These are phyloP conservation scores for Trypethelium eluteriae DNA, from an alignment of 495 filamentous ascomycete species.

Conservation along the genomic window DNA sequence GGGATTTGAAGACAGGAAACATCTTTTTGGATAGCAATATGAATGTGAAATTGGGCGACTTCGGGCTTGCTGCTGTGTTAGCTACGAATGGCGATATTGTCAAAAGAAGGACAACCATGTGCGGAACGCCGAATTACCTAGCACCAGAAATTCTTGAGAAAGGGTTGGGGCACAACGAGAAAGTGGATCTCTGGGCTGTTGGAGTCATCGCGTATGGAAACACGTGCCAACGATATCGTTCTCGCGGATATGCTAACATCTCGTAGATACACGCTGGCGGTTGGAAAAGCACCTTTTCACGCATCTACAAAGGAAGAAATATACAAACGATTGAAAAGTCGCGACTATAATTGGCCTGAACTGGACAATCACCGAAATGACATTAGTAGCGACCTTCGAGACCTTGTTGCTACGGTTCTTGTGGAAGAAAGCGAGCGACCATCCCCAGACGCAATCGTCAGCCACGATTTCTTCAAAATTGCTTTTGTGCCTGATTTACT, in stretches of 20 bases:
- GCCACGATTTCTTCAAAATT: conserved; percentile 38
- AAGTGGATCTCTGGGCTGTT: conserved; percentile 94
- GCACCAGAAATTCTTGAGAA: conserved; percentile 89
- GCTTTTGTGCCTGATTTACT: conserved; percentile 34
- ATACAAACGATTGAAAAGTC: conserved; percentile 37
- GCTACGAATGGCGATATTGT: conserved; percentile 75
- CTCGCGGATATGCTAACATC: not conserved
- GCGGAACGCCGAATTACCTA: conserved; percentile 97
- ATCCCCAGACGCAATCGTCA: conserved; percentile 37
- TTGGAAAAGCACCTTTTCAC: conserved; percentile 40
- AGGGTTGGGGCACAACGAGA: conserved; percentile 81
- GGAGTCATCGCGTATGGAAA: conserved; percentile 80
- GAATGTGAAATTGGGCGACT: conserved; percentile 97
- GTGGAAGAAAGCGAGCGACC: conserved; percentile 38
- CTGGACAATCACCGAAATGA: conserved; percentile 33
- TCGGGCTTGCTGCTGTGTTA: conserved; percentile 88
- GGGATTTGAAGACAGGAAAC: conserved; percentile 96
- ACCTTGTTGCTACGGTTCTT: conserved; percentile 35
- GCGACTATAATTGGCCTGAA: conserved; percentile 39
- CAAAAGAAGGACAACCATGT: conserved; percentile 72
- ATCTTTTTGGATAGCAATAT: conserved; percentile 92
- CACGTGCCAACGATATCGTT: not conserved
- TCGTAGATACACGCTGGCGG: conserved; percentile 35
- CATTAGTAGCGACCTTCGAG: conserved; percentile 35
- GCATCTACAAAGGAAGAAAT: conserved; percentile 39